A percentile compares a stretch with the other conserved stretches of the same genome.
These are phyloP conservation scores for Solanum peruvianum DNA, from an alignment of 257 asterid species.

Conservation along the genomic window DNA sequence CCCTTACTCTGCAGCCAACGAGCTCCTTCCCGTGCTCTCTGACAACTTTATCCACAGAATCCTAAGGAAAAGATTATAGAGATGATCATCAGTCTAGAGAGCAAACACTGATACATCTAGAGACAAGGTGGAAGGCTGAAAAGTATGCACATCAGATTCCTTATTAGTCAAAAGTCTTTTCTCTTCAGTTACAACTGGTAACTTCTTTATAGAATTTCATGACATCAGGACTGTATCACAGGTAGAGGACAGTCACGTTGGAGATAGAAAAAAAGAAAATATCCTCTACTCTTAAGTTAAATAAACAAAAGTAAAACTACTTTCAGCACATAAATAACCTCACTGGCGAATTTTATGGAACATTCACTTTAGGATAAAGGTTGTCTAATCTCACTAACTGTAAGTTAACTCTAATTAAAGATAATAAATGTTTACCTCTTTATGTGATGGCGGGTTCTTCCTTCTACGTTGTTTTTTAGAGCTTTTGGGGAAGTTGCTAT, in stretches of 20 bases:
- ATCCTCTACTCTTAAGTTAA: not conserved
- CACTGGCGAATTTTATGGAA: not conserved
- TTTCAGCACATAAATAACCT: not conserved
- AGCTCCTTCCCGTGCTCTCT: conserved; percentile 6
- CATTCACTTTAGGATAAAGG: not conserved
- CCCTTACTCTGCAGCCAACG: conserved; percentile 19
- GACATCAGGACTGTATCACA: not conserved
- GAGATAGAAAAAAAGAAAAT: not conserved
- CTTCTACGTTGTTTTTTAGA: conserved; percentile 1
- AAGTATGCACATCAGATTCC: not conserved
- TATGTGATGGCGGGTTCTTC: not conserved
- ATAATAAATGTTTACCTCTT: not conserved
- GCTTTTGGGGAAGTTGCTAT: not conserved
- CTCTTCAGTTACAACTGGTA: not conserved
- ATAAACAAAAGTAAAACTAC: not conserved
- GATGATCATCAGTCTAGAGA: not conserved
- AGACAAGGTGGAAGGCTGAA: not conserved
- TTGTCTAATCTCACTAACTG: not conserved
- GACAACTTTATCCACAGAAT: not conserved
- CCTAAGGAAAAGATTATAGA: conserved; percentile 3
- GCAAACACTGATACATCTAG: not conserved
- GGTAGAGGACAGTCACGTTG: not conserved
- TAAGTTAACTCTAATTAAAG: not conserved
- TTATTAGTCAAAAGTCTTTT: not conserved
- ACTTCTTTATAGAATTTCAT: not conserved